Evolutionary conservation across 345 rosid species (phyloP).

Genomic region (Gossypium herbaceum): DNA sequence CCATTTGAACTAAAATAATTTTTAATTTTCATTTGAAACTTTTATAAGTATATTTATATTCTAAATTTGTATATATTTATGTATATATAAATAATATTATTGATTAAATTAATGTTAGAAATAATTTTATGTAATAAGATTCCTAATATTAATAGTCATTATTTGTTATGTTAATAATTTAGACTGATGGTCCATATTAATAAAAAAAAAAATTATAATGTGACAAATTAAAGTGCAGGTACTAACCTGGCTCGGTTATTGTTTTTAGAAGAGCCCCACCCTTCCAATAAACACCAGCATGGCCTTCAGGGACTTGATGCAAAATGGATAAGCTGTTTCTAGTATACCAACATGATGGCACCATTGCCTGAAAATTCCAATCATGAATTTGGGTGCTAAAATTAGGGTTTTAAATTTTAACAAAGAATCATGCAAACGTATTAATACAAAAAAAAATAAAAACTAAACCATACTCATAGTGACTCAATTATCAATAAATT

Average conservation of each 20-base stretch:
- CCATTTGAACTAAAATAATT: too few relatives aligned
- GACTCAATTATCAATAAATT: too few relatives aligned
- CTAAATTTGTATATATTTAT: too few relatives aligned
- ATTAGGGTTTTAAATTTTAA: background rate
- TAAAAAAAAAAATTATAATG: background rate
- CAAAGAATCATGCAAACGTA: background rate
- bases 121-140: too few relatives aligned
- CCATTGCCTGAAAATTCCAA: constrained; percentile 39
- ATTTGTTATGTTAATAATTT: too few relatives aligned
- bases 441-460: too few relatives aligned
- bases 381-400: constrained; percentile 1
- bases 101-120: too few relatives aligned
- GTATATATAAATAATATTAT: too few relatives aligned
- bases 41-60: too few relatives aligned
- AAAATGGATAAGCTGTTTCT: constrained; percentile 43
- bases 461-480: too few relatives aligned
- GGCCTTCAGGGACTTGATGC: constrained; percentile 96
- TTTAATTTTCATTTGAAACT: too few relatives aligned
- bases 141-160: too few relatives aligned
- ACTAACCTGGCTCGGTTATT: constrained; percentile 62
- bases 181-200: background rate
- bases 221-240: background rate
- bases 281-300: constrained; percentile 95
- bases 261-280: constrained; percentile 82
- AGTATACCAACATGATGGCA: constrained; percentile 34